Percentiles rank a stretch among this genome's conserved stretches.
Evolutionary conservation across 2,329 filamentous ascomycete genomes (phyloP).

Genomic region (Calonectria pauciramosa): DNA sequence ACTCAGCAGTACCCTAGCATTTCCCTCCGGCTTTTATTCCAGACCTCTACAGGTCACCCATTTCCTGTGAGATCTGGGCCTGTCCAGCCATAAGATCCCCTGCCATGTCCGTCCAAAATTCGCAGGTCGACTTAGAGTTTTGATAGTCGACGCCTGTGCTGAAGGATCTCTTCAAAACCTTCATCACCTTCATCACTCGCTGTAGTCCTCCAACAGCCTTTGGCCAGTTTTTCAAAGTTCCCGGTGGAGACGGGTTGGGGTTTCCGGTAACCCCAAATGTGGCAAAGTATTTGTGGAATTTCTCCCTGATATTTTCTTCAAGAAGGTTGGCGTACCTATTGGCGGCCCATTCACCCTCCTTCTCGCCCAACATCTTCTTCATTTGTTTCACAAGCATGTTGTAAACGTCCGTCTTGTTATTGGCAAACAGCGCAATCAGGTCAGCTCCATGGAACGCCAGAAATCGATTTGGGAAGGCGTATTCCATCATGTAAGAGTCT

Average conservation of each 20-base stretch:
- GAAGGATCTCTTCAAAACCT: not conserved
- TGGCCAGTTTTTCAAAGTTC: not conserved
- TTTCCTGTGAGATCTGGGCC: not conserved
- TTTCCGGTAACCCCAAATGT: not conserved
- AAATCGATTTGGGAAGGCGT: not conserved
- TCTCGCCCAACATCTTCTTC: not conserved
- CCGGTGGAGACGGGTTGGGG: not conserved
- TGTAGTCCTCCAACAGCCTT: not conserved
- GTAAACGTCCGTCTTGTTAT: not conserved
- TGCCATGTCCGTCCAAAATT: constrained; percentile 3
- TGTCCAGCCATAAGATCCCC: not conserved
- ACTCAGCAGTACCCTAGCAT: not conserved
- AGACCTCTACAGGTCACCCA: not conserved
- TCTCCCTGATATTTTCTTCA: not conserved
- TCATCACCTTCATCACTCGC: not conserved
- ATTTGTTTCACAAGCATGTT: not conserved
- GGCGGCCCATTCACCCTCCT: not conserved
- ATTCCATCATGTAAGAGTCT: constrained; percentile 28
- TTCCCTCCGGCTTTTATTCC: not conserved
- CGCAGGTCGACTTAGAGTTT: not conserved
- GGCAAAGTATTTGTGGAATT: not conserved
- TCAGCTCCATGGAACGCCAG: constrained; percentile 9
- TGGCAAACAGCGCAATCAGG: constrained; percentile 18
- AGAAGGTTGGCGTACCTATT: not conserved
- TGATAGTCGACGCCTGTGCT: not conserved